Base-by-base conservation (phyloP, 176 grass and related monocot species). In the Triticum monococcum region DNA sequence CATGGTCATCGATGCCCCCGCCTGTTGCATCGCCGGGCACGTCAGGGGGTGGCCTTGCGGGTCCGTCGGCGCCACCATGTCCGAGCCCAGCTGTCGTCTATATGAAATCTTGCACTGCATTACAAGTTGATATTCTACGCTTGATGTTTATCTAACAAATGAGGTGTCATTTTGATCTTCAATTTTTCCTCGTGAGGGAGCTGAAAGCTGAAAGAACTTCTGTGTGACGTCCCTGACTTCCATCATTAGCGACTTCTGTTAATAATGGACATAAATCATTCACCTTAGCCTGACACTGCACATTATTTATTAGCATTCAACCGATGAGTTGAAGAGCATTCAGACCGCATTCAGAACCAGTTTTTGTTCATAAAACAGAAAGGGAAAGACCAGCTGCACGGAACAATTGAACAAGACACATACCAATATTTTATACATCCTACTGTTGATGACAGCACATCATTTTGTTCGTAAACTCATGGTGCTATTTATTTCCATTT, bases 141-240 rank as follows among this genome's bases (percentile, higher is more conserved):
- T n/a, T n/a, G n/a, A n/a, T n/a, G n/a, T n/a, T n/a, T n/a, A n/a
- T n/a, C n/a, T n/a, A n/a, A n/a, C n/a, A n/a, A n/a, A 20, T 22
- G 48, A 79, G 90, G 68, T 32, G 88, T 92, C 91, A 98, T 76
- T 78, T 94, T 95, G 86, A 98, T 94, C 76, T 94, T 98, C 62
- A 91, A 26, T 84, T 98, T 98, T 66, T 95, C 88, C 68, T 98
- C 90, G 4, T 70, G 84, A 77, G 90, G 93, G 91, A 95, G 90
- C 28, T 86, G 83, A 70, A 98, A 95, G 90, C 28, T 86, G 83
- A 70, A 98, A 98, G 79, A 98, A 96, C 38, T 32, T 82, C 12
- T 54, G 86, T 4, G 90, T 95, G 64, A 89, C 78, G 24, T 98
- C 87, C 83, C 92, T 86, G 60, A 95, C 90, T 90, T 95, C 78